Evolutionary conservation across 306 rosid genomes (phyloP), one percentile per base, ranked within the genome.

Genomic region (Cucurbita moschata): DNA sequence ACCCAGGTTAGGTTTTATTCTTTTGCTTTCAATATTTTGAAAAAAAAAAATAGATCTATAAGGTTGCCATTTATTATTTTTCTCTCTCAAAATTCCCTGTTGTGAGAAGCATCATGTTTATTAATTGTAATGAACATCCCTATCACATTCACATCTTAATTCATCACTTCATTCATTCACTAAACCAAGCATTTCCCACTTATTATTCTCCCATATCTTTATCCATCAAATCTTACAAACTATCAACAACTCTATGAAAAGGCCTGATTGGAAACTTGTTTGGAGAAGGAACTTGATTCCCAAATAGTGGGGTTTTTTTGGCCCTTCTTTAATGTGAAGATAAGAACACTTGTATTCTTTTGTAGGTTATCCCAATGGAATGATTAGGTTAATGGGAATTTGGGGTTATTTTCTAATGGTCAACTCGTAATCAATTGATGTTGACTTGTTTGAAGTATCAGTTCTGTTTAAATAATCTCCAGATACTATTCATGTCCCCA

Each of bases 11-110:
- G 73, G 44, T 49, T 69, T 72, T 56, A 37, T 83, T 75, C 64
- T 85, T 83, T 83, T 60, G 83, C 81, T 75, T 60, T 73, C 84
- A 81, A 79, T 84, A 81, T 79, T 81, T 79, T 78, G 37, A 82
- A 77, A 47, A 83, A 78, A 72, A 78, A 72, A 47, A 73, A 82
- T 89, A 87, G 88, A 89, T 69, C 63, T 80, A 78, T 68, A 70
- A 76, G 83, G 60, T 80, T 71, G 84, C 75, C 71, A 77, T 82
- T 85, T 74, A 30, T 30, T 30, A 30, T 77, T 81, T 82, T 7
- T 66, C 7, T 40, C 54, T 52, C 75, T 53, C 73, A 44, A 47
- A 47, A 46, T 23, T 49, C 43, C 56, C 39, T 40, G 71, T 64
- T 64, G 10, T 64, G 71, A 64, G 71, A 37, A 42, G 43, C 43